Base-by-base conservation (phyloP, 2,329 filamentous ascomycete species). In the Ophiocordyceps sinensis region DNA sequence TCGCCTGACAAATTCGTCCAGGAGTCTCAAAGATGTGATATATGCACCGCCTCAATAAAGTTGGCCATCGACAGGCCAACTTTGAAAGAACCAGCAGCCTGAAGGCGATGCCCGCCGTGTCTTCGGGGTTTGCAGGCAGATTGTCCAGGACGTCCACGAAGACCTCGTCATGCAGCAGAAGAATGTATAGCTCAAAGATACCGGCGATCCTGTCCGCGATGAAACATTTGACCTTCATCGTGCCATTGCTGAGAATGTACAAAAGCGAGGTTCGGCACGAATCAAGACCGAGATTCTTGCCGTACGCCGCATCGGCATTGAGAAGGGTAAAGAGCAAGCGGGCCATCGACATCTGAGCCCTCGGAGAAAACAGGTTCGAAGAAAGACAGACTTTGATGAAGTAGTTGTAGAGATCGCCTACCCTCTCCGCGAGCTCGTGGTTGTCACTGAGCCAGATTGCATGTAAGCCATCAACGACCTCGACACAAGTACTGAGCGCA, bases 11-110 rank as follows among this genome's bases (percentile, higher is more conserved):
- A 13, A 94, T 75, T 43, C 78, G 77, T 2, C 83, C 85, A 2
- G 88, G 84, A 0, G 82, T 86, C 57, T 96, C 91, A 51, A 96
- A 94, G 19, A 96, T 87, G 57, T 91, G 83, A 57, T 95, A 98
- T 15, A 94, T 83, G 48, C 86, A 87, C 47, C 83, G 78, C 40
- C 88, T 80, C 36, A 95, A 70, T 17, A 96, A 68, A 1, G 88
- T 94, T 44, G 86, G 79, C 85, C 89, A 96, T 39, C 69, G 65
- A 28, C 85, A 84, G 21, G 84, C 91, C 43, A 98, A 65, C 42
- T 78, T 77, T 1, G 82, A 76, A 11, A 96, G 65, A 9, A 85
- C 75, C 46, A 84, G 75, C 3, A 96, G 64, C 6, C 91, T 79
- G 47, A 94, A 74, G 1, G 86, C 85, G 49, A 96, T 89, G 0